Conservation (phyloP, 2,329 filamentous ascomycete genomes). For the Botrytis sinoallii region DNA sequence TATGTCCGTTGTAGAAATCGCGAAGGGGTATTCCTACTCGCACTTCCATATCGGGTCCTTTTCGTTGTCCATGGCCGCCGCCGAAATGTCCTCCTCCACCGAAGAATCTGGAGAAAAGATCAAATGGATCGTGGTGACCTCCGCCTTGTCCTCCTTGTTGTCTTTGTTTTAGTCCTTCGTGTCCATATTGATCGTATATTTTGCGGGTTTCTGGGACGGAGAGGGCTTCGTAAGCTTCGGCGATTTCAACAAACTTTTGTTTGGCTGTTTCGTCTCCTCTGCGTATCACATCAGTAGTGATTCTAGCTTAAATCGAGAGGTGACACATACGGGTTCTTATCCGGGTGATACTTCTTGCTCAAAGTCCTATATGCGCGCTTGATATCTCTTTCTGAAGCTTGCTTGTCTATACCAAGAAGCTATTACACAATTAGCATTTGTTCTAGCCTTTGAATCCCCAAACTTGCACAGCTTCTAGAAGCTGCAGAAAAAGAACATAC, state of each 20-base stretch:
- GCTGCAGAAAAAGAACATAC: constrained; percentile 42
- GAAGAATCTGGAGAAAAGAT: constrained; percentile 95
- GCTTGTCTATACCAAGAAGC: constrained; percentile 75
- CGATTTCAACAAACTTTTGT: constrained; percentile 88
- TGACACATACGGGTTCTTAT: constrained; percentile 85
- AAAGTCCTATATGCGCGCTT: constrained; percentile 90
- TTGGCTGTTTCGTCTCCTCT: constrained; percentile 77
- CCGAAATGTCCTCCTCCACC: constrained; percentile 73
- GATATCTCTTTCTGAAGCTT: constrained; percentile 81
- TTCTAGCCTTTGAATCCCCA: neutral
- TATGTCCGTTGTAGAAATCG: constrained; percentile 89
- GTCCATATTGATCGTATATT: constrained; percentile 92
- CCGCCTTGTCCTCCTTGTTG: constrained; percentile 66
- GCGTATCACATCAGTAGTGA: constrained; percentile 5
- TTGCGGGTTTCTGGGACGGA: constrained; percentile 74
- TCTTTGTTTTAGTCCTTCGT: constrained; percentile 84
- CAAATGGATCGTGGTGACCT: constrained; percentile 79
- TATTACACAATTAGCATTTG: constrained; percentile 40
- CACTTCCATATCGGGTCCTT: constrained; percentile 86
- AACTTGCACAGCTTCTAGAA: neutral
- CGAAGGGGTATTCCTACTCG: constrained; percentile 73
- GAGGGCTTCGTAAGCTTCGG: constrained; percentile 92
- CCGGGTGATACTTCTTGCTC: constrained; percentile 94
- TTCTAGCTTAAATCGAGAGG: neutral
- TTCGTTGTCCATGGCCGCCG: constrained; percentile 70